Evolutionary conservation across 208 protist genomes (phyloP).

Genomic region (Entamoeba invadens): DNA sequence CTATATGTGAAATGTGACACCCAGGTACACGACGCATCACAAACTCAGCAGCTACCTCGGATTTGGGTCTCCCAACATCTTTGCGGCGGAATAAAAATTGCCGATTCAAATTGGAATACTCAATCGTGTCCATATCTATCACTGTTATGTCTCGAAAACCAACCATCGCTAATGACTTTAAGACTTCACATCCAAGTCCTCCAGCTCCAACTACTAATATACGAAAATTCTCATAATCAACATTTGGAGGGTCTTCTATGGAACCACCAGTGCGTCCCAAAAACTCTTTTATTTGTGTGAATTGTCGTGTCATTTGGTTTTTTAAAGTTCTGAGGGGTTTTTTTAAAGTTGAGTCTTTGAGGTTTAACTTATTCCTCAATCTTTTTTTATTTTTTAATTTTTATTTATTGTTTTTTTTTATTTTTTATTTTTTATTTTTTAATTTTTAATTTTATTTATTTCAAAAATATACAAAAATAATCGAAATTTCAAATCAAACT

Average conservation of each 20-base stretch:
- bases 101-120: constrained; percentile 70
- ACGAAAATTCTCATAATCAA: not conserved
- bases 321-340: not conserved
- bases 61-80: constrained; percentile 64
- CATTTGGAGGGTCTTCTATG: not conserved
- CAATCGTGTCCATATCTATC: constrained; percentile 78
- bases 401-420: too few relatives aligned
- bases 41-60: constrained; percentile 51
- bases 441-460: too few relatives aligned
- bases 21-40: not conserved
- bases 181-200: constrained; percentile 70
- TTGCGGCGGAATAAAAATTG: constrained; percentile 64
- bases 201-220: constrained; percentile 53
- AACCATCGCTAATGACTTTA: constrained; percentile 64
- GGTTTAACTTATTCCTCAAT: not conserved
- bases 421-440: too few relatives aligned
- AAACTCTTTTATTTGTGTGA: not conserved
- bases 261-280: not conserved
- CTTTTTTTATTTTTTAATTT: too few relatives aligned
- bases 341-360: not conserved
- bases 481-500: too few relatives aligned
- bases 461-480: too few relatives aligned
- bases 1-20: not conserved
- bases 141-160: constrained; percentile 61
- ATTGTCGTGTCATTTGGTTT: not conserved